Evolutionary conservation across 441 rosid genomes (phyloP).

Genomic region (Populus hybrid): DNA sequence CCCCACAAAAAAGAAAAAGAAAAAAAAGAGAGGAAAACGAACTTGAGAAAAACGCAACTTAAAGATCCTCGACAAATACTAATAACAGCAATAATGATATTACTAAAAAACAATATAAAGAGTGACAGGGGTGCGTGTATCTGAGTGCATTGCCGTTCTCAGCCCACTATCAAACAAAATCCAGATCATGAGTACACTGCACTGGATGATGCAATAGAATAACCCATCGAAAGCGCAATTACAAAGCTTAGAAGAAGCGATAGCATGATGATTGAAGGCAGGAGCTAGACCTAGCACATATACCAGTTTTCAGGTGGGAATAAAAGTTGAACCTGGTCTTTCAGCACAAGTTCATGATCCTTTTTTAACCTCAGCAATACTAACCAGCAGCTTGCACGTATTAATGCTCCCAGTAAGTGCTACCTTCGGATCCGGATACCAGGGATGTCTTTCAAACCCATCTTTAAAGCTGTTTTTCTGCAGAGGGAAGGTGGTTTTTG

Average conservation of each 20-base stretch:
- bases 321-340: constrained; percentile 13
- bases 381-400: neutral
- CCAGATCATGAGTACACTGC: neutral
- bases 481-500: constrained; percentile 68
- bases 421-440: constrained; percentile 64
- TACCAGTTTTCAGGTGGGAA: constrained; percentile 7
- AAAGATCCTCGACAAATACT: neutral
- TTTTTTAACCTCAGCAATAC: neutral
- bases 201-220: neutral
- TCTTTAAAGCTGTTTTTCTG: constrained; percentile 75
- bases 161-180: neutral
- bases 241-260: neutral
- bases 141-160: neutral
- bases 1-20: too few relatives aligned
- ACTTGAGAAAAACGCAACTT: neutral
- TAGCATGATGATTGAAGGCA: neutral
- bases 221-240: neutral
- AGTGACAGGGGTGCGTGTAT: neutral
- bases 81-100: neutral
- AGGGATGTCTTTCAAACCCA: constrained; percentile 89
- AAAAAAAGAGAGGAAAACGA: too few relatives aligned
- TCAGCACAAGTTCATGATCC: neutral
- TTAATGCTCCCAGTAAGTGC: neutral
- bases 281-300: neutral
- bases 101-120: neutral